A percentile compares a stretch with the other conserved stretches of the same genome.
These are phyloP conservation scores for Nicotiana tabacum DNA, from an alignment of 257 asterid genomes.

Conservation along the genomic window DNA sequence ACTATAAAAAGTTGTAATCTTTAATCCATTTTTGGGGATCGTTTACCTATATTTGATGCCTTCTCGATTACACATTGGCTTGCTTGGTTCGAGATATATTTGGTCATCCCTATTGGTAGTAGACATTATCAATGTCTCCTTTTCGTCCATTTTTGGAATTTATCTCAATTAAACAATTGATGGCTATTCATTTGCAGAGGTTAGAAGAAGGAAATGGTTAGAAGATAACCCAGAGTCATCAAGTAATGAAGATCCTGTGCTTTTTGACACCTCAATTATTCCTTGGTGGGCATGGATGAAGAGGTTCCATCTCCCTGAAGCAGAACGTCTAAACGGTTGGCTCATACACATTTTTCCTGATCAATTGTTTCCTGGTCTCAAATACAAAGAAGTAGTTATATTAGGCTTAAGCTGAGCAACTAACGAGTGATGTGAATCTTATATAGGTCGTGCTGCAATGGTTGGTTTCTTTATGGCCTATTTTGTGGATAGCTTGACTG, in stretches of 20 bases:
- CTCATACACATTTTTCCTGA: background rate
- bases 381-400: background rate
- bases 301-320: slow-evolving; percentile 97
- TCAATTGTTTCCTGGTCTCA: background rate
- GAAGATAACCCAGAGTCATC: slow-evolving; percentile 78
- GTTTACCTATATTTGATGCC: background rate
- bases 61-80: background rate
- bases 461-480: slow-evolving; percentile 97
- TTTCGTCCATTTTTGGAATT: background rate
- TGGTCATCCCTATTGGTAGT: background rate
- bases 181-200: slow-evolving; percentile 49
- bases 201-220: slow-evolving; percentile 91
- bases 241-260: slow-evolving; percentile 63
- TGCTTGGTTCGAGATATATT: background rate
- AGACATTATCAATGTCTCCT: background rate
- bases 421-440: background rate
- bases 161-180: background rate
- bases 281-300: slow-evolving; percentile 99
- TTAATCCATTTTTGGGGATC: background rate
- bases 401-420: background rate
- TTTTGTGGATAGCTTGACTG: slow-evolving; percentile 85
- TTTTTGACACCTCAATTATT: slow-evolving; percentile 75
- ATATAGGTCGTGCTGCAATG: slow-evolving; percentile 98
- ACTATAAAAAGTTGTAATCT: background rate
- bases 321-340: slow-evolving; percentile 86